Evolutionary conservation across 345 rosid genomes (phyloP).

Genomic region (Schrenkiella parvula): DNA sequence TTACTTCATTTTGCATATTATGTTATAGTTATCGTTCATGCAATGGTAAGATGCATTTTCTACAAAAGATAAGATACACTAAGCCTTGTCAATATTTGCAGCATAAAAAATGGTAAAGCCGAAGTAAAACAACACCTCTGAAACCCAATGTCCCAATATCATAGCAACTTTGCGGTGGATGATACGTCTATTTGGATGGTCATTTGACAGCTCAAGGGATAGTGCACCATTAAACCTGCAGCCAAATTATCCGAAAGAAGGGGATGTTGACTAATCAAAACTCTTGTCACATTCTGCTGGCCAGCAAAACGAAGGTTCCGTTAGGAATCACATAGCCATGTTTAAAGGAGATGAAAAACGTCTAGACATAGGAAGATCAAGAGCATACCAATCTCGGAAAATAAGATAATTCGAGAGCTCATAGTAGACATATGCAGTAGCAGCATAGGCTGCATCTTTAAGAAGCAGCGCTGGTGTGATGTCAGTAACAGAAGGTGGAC

Average conservation of each 20-base stretch:
- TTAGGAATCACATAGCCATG: background rate
- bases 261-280: background rate
- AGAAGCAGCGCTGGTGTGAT: slow-evolving; percentile 84
- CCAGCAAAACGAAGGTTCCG: background rate
- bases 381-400: slow-evolving; percentile 83
- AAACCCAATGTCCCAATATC: slow-evolving; percentile 98
- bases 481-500: slow-evolving; percentile 78
- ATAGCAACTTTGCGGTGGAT: slow-evolving; percentile 93
- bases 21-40: background rate
- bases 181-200: slow-evolving; percentile 86
- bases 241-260: background rate
- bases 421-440: slow-evolving; percentile 96
- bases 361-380: slow-evolving; percentile 13
- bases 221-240: slow-evolving; percentile 94
- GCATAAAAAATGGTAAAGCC: slow-evolving; percentile 6
- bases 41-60: slow-evolving; percentile 1
- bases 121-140: slow-evolving; percentile 46
- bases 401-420: slow-evolving; percentile 93
- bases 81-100: background rate
- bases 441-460: slow-evolving; percentile 96
- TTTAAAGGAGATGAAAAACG: slow-evolving; percentile 7
- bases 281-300: background rate
- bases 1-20: slow-evolving; percentile 5
- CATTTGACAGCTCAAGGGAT: slow-evolving; percentile 82
- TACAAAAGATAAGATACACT: background rate